A percentile compares a stretch with the other conserved stretches of the same genome.
Evolutionary conservation across 2,329 filamentous ascomycete genomes (phyloP).

Genomic region (Periglandula ipomoeae): DNA sequence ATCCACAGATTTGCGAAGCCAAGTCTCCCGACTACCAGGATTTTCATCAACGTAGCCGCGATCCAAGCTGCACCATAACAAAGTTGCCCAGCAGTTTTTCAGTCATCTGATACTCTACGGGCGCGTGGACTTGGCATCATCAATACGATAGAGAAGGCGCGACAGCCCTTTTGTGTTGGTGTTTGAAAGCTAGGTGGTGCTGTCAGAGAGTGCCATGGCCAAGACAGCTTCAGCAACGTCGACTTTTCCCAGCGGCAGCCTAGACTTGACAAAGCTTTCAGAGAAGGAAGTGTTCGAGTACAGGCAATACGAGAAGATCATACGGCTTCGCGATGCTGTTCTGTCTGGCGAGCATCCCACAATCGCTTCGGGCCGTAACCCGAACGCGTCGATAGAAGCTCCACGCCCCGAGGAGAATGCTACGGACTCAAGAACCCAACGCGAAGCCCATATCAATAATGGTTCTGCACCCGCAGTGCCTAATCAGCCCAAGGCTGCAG

Average conservation of each 20-base stretch:
- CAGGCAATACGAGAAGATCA: conserved; percentile 67
- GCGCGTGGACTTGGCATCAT: neutral
- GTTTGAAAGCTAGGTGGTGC: neutral
- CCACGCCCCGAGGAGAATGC: neutral
- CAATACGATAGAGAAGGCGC: neutral
- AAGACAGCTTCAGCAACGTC: conserved; percentile 3
- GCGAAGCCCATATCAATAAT: neutral
- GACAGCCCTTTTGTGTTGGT: neutral
- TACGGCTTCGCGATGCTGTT: conserved; percentile 72
- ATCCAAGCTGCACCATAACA: neutral
- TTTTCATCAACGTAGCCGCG: neutral
- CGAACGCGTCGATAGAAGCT: conserved; percentile 17
- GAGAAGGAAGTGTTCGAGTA: conserved; percentile 48
- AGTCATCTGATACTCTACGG: conserved; percentile 1
- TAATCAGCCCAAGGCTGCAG: conserved; percentile 31
- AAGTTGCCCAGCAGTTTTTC: neutral
- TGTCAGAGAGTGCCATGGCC: conserved; percentile 1
- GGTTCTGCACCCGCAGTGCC: neutral
- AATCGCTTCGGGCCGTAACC: conserved; percentile 44
- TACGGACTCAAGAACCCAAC: conserved; percentile 1
- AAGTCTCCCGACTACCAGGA: neutral
- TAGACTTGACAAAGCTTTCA: conserved; percentile 16
- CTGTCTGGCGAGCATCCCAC: conserved; percentile 65
- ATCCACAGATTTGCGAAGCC: no score
- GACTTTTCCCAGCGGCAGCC: neutral